These are phyloP conservation scores for Aaosphaeria pasadenensis DNA, from an alignment of 2,329 filamentous ascomycete genomes.

Conservation along the genomic window DNA sequence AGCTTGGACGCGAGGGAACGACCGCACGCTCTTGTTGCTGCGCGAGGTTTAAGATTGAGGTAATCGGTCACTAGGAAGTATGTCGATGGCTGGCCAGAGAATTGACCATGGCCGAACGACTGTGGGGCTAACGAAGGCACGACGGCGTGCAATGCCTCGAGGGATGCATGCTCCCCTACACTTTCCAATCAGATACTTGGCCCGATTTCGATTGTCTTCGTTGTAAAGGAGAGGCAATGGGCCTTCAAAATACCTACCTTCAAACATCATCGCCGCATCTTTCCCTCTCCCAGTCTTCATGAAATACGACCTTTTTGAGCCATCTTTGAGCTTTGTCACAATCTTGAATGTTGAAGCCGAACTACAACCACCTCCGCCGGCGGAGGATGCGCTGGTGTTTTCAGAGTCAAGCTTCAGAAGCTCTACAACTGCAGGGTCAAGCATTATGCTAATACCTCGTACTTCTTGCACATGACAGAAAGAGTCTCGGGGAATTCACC, in stretches of 20 bases:
- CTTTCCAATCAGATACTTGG: neutral
- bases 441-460: slow-evolving; percentile 36
- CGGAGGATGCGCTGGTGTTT: slow-evolving; percentile 54
- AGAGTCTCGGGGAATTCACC: too few relatives aligned
- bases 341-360: slow-evolving; percentile 64
- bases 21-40: slow-evolving; percentile 24
- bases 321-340: slow-evolving; percentile 45
- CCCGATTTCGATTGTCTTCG: neutral
- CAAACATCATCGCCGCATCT: slow-evolving; percentile 66
- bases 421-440: slow-evolving; percentile 62
- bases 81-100: slow-evolving; percentile 47
- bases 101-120: slow-evolving; percentile 68
- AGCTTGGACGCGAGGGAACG: slow-evolving; percentile 70
- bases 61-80: slow-evolving; percentile 73
- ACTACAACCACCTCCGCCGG: slow-evolving; percentile 65
- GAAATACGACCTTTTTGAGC: slow-evolving; percentile 59
- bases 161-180: slow-evolving; percentile 74
- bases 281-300: slow-evolving; percentile 66
- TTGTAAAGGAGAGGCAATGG: too few relatives aligned
- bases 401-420: slow-evolving; percentile 59
- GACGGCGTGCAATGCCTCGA: slow-evolving; percentile 72
- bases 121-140: slow-evolving; percentile 75
- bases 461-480: too few relatives aligned
- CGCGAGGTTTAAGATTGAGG: slow-evolving; percentile 53
- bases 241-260: slow-evolving; percentile 43